phyloP scores from a whole-genome alignment of 108 stramenopile genomes.

The Bacterosira constricta region DNA sequence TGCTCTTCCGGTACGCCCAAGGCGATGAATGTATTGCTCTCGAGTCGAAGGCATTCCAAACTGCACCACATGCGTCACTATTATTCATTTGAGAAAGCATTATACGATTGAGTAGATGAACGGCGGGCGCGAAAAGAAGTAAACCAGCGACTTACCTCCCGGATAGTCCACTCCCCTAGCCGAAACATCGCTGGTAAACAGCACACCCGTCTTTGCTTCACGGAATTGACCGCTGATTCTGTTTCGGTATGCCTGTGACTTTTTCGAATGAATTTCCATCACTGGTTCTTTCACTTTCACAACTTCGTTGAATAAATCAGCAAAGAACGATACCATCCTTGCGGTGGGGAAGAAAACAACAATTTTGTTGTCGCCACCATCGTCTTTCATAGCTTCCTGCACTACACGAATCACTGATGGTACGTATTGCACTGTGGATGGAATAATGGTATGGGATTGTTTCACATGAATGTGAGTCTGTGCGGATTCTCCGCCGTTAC shows the following conservation, averaged over 20 bases:
- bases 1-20: conserved; percentile 94
- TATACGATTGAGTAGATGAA: too few species aligned
- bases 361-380: conserved; percentile 67
- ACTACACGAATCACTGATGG: conserved; percentile 57
- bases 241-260: conserved; percentile 79
- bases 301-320: conserved; percentile 68
- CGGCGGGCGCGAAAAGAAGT: too few species aligned
- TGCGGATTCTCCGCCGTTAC: conserved; percentile 3
- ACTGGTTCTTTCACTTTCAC: conserved; percentile 62
- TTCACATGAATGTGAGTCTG: conserved; percentile 64
- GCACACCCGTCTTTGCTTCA: conserved; percentile 38
- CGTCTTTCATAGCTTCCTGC: conserved; percentile 45
- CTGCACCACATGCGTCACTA: conserved; percentile 76
- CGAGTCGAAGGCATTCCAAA: conserved; percentile 73
- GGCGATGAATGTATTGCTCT: conserved; percentile 95
- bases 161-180: conserved; percentile 94
- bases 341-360: conserved; percentile 93
- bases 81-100: too few species aligned
- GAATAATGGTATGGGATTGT: conserved; percentile 55
- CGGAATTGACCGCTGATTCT: conserved; percentile 72
- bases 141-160: too few species aligned
- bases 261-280: conserved; percentile 87
- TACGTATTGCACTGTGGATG: conserved; percentile 53
- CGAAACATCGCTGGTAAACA: conserved; percentile 92
- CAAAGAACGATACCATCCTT: conserved; percentile 75